A percentile compares a stretch with the other conserved stretches of the same genome.
These are phyloP conservation scores for Testicularia cyperi DNA, from an alignment of 1,284 basidiomycete species.

Conservation along the genomic window DNA sequence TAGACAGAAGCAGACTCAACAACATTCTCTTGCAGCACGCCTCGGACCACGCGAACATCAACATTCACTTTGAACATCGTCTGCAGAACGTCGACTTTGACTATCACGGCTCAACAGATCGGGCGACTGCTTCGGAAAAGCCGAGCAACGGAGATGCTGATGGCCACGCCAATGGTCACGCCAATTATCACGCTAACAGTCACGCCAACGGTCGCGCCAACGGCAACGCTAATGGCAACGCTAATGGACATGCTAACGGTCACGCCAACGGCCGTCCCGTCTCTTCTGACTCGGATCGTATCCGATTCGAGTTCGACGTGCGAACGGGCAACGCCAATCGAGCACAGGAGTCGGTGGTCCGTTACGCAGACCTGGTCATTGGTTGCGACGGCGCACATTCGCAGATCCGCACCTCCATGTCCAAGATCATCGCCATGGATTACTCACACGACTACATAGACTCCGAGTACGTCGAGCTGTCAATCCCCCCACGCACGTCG, in stretches of 20 bases:
- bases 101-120: constrained; percentile 54
- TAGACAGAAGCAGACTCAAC: constrained; percentile 84
- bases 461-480: constrained; percentile 93
- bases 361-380: constrained; percentile 36
- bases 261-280: too few species aligned
- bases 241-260: too few species aligned
- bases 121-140: background rate
- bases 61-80: constrained; percentile 77
- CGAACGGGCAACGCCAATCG: constrained; percentile 5
- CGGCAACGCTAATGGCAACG: constrained; percentile 1
- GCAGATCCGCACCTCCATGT: constrained; percentile 64
- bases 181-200: background rate
- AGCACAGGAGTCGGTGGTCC: constrained; percentile 4
- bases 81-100: constrained; percentile 75
- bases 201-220: background rate
- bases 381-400: constrained; percentile 47
- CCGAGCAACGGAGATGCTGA: background rate
- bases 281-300: constrained; percentile 3
- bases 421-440: constrained; percentile 65
- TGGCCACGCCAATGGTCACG: background rate
- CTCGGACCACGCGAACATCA: constrained; percentile 68
- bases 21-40: constrained; percentile 76
- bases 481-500: constrained; percentile 75
- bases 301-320: constrained; percentile 26
- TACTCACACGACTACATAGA: constrained; percentile 91